phyloP scores from a whole-genome alignment of 345 rosid species.

The Lenwebbia sp. region DNA sequence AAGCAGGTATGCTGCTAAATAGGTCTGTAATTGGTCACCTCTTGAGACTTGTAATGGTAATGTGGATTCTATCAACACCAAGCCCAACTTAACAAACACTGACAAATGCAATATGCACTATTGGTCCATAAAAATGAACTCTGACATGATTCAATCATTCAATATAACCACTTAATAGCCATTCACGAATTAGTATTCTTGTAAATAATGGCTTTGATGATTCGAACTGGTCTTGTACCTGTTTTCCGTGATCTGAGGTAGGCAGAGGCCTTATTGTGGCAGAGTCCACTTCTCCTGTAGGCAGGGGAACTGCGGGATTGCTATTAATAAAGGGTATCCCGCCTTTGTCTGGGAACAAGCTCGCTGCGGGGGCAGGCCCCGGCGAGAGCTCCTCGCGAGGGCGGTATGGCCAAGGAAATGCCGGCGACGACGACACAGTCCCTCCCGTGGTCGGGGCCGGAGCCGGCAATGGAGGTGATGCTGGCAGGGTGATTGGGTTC shows the following conservation, averaged over 20 bases:
- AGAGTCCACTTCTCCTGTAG: constrained; percentile 93
- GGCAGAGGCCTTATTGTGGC: constrained; percentile 74
- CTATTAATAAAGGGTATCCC: constrained; percentile 83
- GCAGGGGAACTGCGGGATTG: constrained; percentile 93
- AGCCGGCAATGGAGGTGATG: constrained; percentile 13
- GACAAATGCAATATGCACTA: background rate
- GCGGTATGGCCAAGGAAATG: constrained; percentile 75
- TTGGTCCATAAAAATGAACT: background rate
- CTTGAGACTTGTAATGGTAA: background rate
- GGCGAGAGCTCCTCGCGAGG: constrained; percentile 61
- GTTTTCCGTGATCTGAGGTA: constrained; percentile 26
- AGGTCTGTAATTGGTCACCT: background rate
- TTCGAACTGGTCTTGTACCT: constrained; percentile 14
- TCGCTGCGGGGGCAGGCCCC: constrained; percentile 39
- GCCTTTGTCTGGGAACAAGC: constrained; percentile 46
- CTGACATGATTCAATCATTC: background rate
- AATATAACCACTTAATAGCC: background rate
- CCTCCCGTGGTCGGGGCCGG: constrained; percentile 60
- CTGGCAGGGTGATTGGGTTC: constrained; percentile 3
- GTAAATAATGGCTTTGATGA: background rate
- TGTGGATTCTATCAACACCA: background rate
- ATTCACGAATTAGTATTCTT: background rate
- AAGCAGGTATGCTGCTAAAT: background rate
- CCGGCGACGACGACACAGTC: constrained; percentile 52
- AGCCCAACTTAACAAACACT: background rate